Percentiles rank a stretch among this genome's conserved stretches.
Conservation (phyloP, 129 eudicot species). For the Glebionis coronaria region DNA sequence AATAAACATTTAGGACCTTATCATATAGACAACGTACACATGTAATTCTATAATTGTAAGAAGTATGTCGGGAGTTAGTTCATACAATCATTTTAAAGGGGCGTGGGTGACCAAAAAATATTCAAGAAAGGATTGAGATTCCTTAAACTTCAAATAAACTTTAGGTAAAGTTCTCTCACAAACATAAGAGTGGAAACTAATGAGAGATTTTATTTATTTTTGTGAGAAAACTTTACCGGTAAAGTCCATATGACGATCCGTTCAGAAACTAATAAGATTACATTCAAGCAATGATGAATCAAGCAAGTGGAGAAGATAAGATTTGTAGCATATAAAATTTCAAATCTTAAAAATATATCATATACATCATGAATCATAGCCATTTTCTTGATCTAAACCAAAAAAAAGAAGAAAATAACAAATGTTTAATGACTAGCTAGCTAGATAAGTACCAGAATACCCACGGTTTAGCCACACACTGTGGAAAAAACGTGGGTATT, state of each 20-base stretch:
- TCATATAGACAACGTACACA: not conserved
- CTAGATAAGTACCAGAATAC: slow-evolving; percentile 64
- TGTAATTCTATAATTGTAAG: not conserved
- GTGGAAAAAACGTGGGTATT: slow-evolving; percentile 85
- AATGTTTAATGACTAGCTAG: not conserved
- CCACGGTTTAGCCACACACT: slow-evolving; percentile 68
- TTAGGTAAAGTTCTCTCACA: too few species aligned
- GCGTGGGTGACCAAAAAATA: not conserved
- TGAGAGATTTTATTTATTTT: too few species aligned
- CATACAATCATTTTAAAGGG: not conserved
- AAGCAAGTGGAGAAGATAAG: not conserved
- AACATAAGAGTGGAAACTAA: too few species aligned
- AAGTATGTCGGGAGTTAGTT: not conserved
- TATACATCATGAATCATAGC: slow-evolving; percentile 45
- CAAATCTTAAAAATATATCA: slow-evolving; percentile 24
- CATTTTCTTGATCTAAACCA: slow-evolving; percentile 33
- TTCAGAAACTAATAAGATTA: not conserved
- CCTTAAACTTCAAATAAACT: too few species aligned
- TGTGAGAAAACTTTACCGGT: too few species aligned
- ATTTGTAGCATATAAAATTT: slow-evolving; percentile 11
- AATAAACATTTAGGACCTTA: not conserved
- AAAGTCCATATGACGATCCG: too few species aligned
- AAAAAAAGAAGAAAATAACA: slow-evolving; percentile 18
- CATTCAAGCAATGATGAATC: slow-evolving; percentile 4
- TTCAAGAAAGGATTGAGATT: too few species aligned